Base-by-base conservation (phyloP, 2,329 filamentous ascomycete genomes). In the Penicillium sp. region DNA sequence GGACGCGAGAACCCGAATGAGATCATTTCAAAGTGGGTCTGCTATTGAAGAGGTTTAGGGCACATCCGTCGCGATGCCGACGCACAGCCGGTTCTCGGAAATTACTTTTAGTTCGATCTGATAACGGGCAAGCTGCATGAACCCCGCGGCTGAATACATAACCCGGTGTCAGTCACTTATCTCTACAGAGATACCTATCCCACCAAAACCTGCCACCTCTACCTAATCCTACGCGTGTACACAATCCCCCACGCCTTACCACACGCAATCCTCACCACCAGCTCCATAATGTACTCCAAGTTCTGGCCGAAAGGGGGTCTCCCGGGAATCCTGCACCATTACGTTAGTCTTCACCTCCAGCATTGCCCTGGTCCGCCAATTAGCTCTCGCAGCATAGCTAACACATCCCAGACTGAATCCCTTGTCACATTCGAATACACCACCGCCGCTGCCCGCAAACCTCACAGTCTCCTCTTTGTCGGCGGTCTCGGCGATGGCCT, bases 401-500 rank as follows among this genome's bases (percentile, higher is more conserved):
- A 33, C 47, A 4, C 24, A 22, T 39, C 21, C 9, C 10, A 71
- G 66, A 70, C 65, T 7, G 68, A 73, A 52, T 66, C 67, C 31
- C 71, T 79, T 5, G 70, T 75, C 44, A 70, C 75, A 8, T 79
- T 79, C 62, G 76, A 79, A 67, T 77, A 75, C 56, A 68, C 68
- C 6, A 57, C 61, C 50, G 58, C 51, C 39, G 44, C 67, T 27
- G 48, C 64, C 58, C 60, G 56, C 27, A 75, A 77, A 60, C 74
- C 73, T 10, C 67, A 84, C 70, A 82, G 79, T 19, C 70, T 87
- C 49, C 68, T 87, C 63, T 86, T 83, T 73, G 74, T 87, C 50
- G 84, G 81, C 58, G 85, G 85, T 41, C 77, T 88, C 21, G 79
- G 76, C 52, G 85, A 87, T 70, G 84, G 82, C 44, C 76, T 84